Percentiles rank a stretch among this genome's conserved stretches.
phyloP scores from a whole-genome alignment of 306 rosid genomes.

The Spatholobus suberectus region DNA sequence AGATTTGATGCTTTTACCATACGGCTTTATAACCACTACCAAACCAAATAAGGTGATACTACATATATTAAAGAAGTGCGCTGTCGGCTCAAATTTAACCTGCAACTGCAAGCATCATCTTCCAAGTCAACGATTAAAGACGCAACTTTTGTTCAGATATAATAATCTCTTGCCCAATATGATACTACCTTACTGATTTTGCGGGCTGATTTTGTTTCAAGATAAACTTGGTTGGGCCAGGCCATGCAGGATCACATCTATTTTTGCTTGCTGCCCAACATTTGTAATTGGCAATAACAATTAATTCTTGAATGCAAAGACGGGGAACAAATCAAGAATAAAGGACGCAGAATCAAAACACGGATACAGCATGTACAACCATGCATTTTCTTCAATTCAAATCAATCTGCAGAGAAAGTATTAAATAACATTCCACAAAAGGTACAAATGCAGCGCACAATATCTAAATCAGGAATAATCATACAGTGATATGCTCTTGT shows the following conservation, averaged over 20 bases:
- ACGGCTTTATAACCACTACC: background rate
- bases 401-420: slow-evolving; percentile 33
- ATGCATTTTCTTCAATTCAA: slow-evolving; percentile 41
- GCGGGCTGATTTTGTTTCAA: background rate
- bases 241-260: background rate
- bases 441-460: slow-evolving; percentile 26
- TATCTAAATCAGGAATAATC: slow-evolving; percentile 71
- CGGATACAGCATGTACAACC: slow-evolving; percentile 30
- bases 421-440: slow-evolving; percentile 10
- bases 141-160: background rate
- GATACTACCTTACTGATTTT: too few relatives aligned
- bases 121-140: background rate
- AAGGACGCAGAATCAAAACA: slow-evolving; percentile 23
- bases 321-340: slow-evolving; percentile 12
- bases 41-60: background rate
- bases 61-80: background rate
- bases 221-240: background rate
- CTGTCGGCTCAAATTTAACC: too few relatives aligned
- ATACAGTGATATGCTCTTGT: slow-evolving; percentile 85
- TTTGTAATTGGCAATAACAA: background rate
- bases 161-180: background rate
- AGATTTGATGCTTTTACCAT: background rate
- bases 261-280: background rate
- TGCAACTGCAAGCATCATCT: too few relatives aligned
- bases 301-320: slow-evolving; percentile 21